Conservation (phyloP, 1,139 yeast species). For the Yamadazyma sp. region DNA sequence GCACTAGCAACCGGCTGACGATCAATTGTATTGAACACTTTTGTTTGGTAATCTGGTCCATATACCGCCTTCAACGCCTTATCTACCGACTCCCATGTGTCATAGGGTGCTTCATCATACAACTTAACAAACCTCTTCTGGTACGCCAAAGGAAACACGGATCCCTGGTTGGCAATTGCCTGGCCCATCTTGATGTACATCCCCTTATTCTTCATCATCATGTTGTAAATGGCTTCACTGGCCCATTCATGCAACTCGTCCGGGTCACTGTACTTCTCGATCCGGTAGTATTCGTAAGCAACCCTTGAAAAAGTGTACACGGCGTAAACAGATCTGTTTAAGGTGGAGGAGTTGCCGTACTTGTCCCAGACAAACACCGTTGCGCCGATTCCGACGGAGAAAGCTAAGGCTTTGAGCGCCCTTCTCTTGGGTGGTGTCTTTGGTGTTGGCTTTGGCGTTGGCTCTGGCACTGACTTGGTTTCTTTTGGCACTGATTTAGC, state of each 20-base stretch:
- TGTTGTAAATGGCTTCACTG: conserved; percentile 53
- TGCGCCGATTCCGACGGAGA: conserved; percentile 13
- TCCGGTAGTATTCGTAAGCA: conserved; percentile 61
- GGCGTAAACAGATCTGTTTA: conserved; percentile 54
- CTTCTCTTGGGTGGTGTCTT: not conserved
- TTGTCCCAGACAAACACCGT: conserved; percentile 38
- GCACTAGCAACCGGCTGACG: conserved; percentile 67
- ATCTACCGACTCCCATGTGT: conserved; percentile 57
- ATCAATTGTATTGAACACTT: conserved; percentile 47
- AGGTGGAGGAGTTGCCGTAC: conserved; percentile 45
- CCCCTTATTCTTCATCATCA: conserved; percentile 63
- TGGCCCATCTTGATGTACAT: conserved; percentile 76
- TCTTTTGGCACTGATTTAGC: no score
- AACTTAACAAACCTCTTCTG: conserved; percentile 54
- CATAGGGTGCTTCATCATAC: conserved; percentile 73
- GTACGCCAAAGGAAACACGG: conserved; percentile 62
- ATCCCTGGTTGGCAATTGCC: conserved; percentile 71
- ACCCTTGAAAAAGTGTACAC: conserved; percentile 48
- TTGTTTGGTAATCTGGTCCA: conserved; percentile 46
- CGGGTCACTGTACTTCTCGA: conserved; percentile 39
- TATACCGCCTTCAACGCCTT: conserved; percentile 42
- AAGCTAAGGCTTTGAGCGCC: not conserved
- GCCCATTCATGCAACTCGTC: conserved; percentile 59
- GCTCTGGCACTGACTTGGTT: no score
- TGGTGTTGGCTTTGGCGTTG: no score